These are phyloP conservation scores for Plasmodium vivax DNA, from an alignment of 169 alveolate genomes.

Conservation along the genomic window DNA sequence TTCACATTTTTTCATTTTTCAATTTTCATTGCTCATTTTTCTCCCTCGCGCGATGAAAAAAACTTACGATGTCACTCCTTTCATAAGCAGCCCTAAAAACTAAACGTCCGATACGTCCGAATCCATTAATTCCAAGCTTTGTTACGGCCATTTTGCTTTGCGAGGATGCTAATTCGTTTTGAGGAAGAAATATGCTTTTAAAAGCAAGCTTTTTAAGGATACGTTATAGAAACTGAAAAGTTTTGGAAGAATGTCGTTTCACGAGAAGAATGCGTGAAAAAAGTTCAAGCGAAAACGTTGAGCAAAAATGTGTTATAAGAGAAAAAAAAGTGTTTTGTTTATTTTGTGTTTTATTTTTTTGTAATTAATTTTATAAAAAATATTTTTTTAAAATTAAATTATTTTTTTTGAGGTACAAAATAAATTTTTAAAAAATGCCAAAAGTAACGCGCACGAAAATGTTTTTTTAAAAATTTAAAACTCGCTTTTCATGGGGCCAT, in stretches of 20 bases:
- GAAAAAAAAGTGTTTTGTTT: not conserved
- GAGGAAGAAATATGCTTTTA: not conserved
- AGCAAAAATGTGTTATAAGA: not conserved
- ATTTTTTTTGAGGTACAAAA: not conserved
- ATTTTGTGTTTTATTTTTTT: not conserved
- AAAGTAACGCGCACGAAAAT: not conserved
- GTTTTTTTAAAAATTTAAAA: not conserved
- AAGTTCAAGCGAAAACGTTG: not conserved
- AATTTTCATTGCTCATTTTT: not conserved
- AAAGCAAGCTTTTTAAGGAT: not conserved
- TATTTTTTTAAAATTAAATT: not conserved
- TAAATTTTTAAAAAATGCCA: not conserved
- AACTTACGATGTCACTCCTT: conserved; percentile 83
- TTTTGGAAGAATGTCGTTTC: not conserved
- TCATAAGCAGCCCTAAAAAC: conserved; percentile 96
- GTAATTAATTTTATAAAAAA: not conserved
- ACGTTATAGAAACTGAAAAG: not conserved
- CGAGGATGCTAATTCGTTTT: not conserved
- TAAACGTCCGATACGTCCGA: conserved; percentile 99
- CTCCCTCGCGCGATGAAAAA: not conserved
- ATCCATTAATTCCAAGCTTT: conserved; percentile 98
- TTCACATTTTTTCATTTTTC: not conserved
- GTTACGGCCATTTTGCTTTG: conserved; percentile 85
- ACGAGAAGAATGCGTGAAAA: not conserved
- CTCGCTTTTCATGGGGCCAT: not conserved